Base-by-base conservation (phyloP, 345 rosid species). In the Raphanus sativus region DNA sequence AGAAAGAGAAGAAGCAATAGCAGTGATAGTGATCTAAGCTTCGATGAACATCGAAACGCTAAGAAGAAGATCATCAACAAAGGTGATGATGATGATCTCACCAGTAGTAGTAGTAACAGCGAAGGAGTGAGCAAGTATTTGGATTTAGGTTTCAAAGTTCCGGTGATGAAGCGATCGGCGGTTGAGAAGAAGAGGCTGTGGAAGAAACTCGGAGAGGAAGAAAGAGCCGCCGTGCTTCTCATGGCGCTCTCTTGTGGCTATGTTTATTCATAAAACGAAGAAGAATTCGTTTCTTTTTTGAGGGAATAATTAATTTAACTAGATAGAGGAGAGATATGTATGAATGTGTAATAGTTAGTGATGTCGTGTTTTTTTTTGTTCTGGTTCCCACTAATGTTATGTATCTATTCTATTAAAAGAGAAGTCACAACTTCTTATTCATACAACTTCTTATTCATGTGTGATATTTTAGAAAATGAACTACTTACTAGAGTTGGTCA, bases 171-270 rank as follows among this genome's bases (percentile, higher is more conserved):
- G 75, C 56, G 69, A 85, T 76, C 73, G 58, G 84, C 5, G 86
- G 85, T 10, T 80, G 91, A 68, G 83, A 90, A 87, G 86, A 83
- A 87, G 86, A 88, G 83, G 62, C n/a, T 92, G 50, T 45, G 88
- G 81, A 60, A 50, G 70, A 89, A 88, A 16, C 76, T 92, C 62
- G 95, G 96, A 1, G 83, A 80, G 60, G 83, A 80, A 52, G 99
- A 95, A 66, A 94, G 87, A 85, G 99, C 98, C 3, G 99, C 98
- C 2, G 87, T 89, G 25, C 86, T 95, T 58, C 84, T 95, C 61
- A 95, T 95, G 99, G 90, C 98, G 13, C 80, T 95, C 1, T 92
- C 99, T 17, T 92, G 80, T 77, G 92, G 87, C 65, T 84, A 89
- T 26, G 97, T 92, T 68, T 89, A 86, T 66, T 96, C 92, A 25